Base-by-base conservation (phyloP, 1,284 basidiomycete genomes). In the Malassezia japonica region DNA sequence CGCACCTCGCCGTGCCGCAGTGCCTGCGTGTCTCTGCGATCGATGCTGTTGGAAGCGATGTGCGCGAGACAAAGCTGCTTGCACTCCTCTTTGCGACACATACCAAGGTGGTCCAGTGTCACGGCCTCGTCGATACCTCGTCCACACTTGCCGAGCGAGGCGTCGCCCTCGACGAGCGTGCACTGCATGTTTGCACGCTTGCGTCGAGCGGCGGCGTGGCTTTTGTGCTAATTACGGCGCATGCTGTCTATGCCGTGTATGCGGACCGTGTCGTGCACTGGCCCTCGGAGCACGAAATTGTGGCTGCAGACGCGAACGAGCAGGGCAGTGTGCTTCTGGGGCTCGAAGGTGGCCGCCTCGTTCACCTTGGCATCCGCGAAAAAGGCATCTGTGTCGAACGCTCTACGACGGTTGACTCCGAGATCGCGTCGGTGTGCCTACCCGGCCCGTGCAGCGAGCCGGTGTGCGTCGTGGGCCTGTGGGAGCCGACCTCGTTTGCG, bases 71-170 rank as follows among this genome's bases (percentile, higher is more conserved):
- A 15, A 13, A 13, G 2, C 16, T 28, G 3, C 16, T 47, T 6
- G 38, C 38, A 2, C 31, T 35, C 18, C 31, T 27, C 16, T 46
- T 40, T 42, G 16, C 36, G 20, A 23, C 43, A 21, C 43, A 45
- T 27, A 45, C 43, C 12, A n/a, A 12, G 6, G 15, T 45, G 0
- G 15, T 34, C 3, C 18, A 34, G 27, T 33, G 28, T 7, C 15
- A 51, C 40, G 35, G 28, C 1, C 41, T 65, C 16, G 50, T 31
- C 28, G 57, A 62, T 25, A 52, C 61, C 1, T 54, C 57, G 2
- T 46, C 51, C 5, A 38, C 41, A 3, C 36, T 58, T 23, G 29
- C 39, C 31, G 28, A 41, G 10, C 36, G 42, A 10, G 55, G 51
- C 20, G 12, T 43, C 15, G 28, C 50, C 24, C 23, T 45, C n/a